Percentiles rank a stretch among this genome's conserved stretches.
phyloP scores from a whole-genome alignment of 2,329 filamentous ascomycete genomes.

The Aspergillus melleus region DNA sequence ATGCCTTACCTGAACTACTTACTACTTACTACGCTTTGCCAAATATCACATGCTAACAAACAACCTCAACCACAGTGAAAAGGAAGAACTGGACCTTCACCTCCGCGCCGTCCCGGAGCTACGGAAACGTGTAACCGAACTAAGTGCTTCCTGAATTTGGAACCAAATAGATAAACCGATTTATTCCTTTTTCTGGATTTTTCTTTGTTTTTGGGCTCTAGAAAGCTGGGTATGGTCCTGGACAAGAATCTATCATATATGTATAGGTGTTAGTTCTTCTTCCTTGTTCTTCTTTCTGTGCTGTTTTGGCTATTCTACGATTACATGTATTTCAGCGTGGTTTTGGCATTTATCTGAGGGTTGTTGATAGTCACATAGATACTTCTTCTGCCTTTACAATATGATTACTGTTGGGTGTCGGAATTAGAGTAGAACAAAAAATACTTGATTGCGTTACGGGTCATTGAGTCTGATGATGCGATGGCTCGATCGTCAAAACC shows the following conservation, averaged over 20 bases:
- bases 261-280: not conserved
- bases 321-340: not conserved
- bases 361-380: constrained; percentile 3
- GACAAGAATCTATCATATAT: not conserved
- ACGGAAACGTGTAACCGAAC: constrained; percentile 78
- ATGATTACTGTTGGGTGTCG: not conserved
- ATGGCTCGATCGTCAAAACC: not conserved
- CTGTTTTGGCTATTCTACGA: not conserved
- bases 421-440: not conserved
- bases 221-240: not conserved
- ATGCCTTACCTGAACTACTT: too few relatives aligned
- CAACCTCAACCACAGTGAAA: constrained; percentile 59
- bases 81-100: constrained; percentile 85
- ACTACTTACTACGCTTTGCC: too few relatives aligned
- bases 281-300: not conserved
- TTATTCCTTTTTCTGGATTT: not conserved
- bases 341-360: not conserved
- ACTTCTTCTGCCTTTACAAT: not conserved
- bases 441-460: not conserved
- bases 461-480: not conserved
- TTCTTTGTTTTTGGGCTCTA: not conserved
- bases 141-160: constrained; percentile 52
- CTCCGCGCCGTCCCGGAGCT: constrained; percentile 84
- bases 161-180: not conserved
- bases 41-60: constrained; percentile 14